These are phyloP conservation scores for Psilocybe cyanescens DNA, from an alignment of 768 basidiomycete genomes.

Conservation along the genomic window DNA sequence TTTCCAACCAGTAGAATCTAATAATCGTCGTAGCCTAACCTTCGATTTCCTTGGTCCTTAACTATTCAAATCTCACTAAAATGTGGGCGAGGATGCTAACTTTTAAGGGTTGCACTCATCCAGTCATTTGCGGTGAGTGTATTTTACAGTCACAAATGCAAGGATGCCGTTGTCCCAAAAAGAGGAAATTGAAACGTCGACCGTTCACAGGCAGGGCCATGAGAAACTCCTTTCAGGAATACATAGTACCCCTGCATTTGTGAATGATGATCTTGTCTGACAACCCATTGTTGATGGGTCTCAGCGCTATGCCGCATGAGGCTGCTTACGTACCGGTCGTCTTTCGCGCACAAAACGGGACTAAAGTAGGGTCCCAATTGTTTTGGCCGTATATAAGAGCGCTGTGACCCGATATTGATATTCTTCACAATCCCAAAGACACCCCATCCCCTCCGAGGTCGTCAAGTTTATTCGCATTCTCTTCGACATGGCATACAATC, in stretches of 20 bases:
- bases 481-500: slow-evolving; percentile 18
- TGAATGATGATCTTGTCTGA: slow-evolving; percentile 6
- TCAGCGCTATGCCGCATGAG: neutral
- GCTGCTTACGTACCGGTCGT: neutral
- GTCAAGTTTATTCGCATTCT: neutral
- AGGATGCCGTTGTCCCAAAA: neutral
- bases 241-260: neutral
- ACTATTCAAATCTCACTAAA: too few relatives aligned
- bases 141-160: neutral
- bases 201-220: neutral
- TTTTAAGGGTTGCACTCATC: neutral
- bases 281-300: neutral
- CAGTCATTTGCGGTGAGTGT: neutral
- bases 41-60: too few relatives aligned
- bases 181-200: neutral
- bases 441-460: neutral
- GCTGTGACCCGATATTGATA: neutral
- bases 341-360: neutral
- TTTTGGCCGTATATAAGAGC: neutral
- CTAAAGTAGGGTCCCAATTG: neutral
- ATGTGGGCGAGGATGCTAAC: too few relatives aligned
- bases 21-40: too few relatives aligned
- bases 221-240: neutral
- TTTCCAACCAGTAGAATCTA: too few relatives aligned
- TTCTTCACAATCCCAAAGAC: neutral